These are phyloP conservation scores for Vitis amurensis DNA, from an alignment of 164 flowering plant species.

Conservation along the genomic window DNA sequence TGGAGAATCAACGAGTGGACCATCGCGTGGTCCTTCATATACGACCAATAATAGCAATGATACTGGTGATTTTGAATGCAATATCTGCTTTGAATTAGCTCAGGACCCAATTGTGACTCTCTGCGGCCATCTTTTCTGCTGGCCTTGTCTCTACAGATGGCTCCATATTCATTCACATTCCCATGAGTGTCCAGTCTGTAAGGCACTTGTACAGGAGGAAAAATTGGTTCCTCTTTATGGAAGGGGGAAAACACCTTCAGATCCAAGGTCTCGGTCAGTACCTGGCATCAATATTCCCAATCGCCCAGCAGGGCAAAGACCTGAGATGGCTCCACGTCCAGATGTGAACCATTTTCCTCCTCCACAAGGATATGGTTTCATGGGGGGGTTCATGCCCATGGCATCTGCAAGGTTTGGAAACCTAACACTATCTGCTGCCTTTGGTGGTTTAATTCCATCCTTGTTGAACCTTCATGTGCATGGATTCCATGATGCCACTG, in stretches of 20 bases:
- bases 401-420: slow-evolving; percentile 53
- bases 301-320: slow-evolving; percentile 76
- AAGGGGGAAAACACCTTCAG: slow-evolving; percentile 55
- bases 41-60: slow-evolving; percentile 40
- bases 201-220: slow-evolving; percentile 69
- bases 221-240: slow-evolving; percentile 82
- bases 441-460: slow-evolving; percentile 63
- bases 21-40: slow-evolving; percentile 28
- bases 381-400: slow-evolving; percentile 61
- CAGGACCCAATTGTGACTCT: slow-evolving; percentile 82
- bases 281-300: slow-evolving; percentile 64
- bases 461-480: slow-evolving; percentile 59
- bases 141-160: slow-evolving; percentile 88
- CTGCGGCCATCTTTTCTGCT: slow-evolving; percentile 79
- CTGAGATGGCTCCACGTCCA: slow-evolving; percentile 53
- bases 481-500: slow-evolving; percentile 59
- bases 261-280: slow-evolving; percentile 63
- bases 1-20: slow-evolving; percentile 29
- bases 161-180: slow-evolving; percentile 61
- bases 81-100: slow-evolving; percentile 76
- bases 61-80: slow-evolving; percentile 70
- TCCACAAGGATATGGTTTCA: slow-evolving; percentile 53
- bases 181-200: slow-evolving; percentile 78
- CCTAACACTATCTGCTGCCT: slow-evolving; percentile 54
- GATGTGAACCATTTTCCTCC: slow-evolving; percentile 15